These are phyloP conservation scores for Urochloa ruziziensis DNA, from an alignment of 176 grass and related monocot species.

Conservation along the genomic window DNA sequence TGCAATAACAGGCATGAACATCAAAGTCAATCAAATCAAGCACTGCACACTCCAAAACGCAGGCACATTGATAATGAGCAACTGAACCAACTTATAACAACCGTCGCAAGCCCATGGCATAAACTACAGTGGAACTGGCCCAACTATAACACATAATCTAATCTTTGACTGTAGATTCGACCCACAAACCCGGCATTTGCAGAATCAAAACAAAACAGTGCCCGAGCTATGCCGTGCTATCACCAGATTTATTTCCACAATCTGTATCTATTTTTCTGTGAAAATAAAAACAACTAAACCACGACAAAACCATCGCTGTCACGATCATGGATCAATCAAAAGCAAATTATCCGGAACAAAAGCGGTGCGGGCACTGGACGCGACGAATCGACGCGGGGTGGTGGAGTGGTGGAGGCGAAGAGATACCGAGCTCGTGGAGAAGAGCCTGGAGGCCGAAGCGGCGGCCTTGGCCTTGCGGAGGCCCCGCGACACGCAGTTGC, in stretches of 20 bases:
- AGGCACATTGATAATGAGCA: too few species aligned
- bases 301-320: background rate
- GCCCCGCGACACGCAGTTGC: slow-evolving; percentile 65
- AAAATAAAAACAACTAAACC: background rate
- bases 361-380: background rate
- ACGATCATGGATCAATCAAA: background rate
- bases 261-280: background rate
- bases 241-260: background rate
- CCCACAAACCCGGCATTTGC: background rate
- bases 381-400: too few species aligned
- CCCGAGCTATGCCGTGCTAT: background rate
- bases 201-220: background rate
- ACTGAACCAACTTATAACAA: background rate
- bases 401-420: background rate
- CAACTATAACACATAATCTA: background rate
- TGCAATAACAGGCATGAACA: slow-evolving; percentile 5
- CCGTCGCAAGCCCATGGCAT: background rate
- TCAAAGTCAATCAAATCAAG: background rate
- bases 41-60: background rate
- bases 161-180: background rate
- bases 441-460: slow-evolving; percentile 37
- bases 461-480: slow-evolving; percentile 47
- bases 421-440: slow-evolving; percentile 57
- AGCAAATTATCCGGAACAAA: background rate
- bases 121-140: background rate